Evolutionary conservation across 169 alveolate species (phyloP).

Genomic region (Hammondia hammondi): DNA sequence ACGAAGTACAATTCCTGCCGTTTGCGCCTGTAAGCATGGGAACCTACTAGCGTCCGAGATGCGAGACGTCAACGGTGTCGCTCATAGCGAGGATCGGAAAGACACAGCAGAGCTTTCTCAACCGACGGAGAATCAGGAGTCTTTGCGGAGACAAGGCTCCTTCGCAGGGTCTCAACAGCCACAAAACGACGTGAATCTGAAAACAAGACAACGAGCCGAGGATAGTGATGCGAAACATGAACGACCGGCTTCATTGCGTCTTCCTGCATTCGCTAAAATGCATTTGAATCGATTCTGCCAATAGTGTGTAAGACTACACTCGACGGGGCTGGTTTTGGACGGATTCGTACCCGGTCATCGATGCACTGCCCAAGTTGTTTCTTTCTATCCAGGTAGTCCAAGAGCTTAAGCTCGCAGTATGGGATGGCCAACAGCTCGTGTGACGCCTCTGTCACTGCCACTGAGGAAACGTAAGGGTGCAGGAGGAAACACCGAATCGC

Average conservation of each 20-base stretch:
- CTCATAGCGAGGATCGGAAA: background rate
- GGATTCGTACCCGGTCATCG: background rate
- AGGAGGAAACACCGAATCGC: background rate
- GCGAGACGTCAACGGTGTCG: background rate
- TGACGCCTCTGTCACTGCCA: constrained; percentile 3
- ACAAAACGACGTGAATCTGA: constrained; percentile 10
- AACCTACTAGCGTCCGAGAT: constrained; percentile 1
- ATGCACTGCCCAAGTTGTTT: background rate
- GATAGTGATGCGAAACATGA: background rate
- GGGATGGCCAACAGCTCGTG: background rate
- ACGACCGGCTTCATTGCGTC: too few relatives aligned
- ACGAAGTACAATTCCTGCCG: too few relatives aligned
- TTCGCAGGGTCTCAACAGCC: background rate
- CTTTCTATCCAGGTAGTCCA: background rate
- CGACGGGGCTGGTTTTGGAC: too few relatives aligned
- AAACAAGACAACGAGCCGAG: background rate
- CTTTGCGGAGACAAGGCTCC: background rate
- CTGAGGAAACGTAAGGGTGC: background rate
- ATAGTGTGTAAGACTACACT: too few relatives aligned
- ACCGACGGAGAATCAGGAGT: background rate
- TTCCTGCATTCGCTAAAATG: too few relatives aligned
- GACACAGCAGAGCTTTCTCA: constrained; percentile 1
- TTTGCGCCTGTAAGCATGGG: too few relatives aligned
- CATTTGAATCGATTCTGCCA: too few relatives aligned
- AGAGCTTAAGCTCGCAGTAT: constrained; percentile 32